Evolutionary conservation across 768 basidiomycete species (phyloP), one percentile per base, ranked within the genome.

Genomic region (Psilocybe tampanensis): DNA sequence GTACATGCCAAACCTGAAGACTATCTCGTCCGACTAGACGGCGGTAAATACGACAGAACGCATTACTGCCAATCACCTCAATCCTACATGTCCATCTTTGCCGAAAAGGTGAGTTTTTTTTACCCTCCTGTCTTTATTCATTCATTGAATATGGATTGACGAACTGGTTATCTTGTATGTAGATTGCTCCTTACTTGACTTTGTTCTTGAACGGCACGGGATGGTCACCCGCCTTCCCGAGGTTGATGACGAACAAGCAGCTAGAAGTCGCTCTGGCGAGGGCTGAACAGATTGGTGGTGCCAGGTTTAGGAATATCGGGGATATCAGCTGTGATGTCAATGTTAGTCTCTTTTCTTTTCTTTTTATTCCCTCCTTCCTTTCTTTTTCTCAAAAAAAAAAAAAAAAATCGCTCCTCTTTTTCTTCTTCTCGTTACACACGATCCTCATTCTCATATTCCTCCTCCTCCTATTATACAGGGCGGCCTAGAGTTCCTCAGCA

Each of bases 281-380:
- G 2, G 88, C 84, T 0, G 74, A 76, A 36, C 67, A 74, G 8
- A 63, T 88, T 1, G 82, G 83, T 7, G 78, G 74, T 2, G 82
- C 77, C 15, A 77, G 90, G 21, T 88, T 88, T 64, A 79, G 80
- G 8, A 88, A 84, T 52, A 81, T 97, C 21, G 92, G 91, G 1
- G 95, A 97, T 66, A 89, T 97, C 34, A 93, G 86, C 60, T 96
- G 94, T 66, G 95, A 97, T 66, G 77, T 93, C n/a, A 81, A 84
- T 67, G 90, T 88, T 52, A 18, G 76, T 60, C 47, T 11, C 15
- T 24, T 45, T 15, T 22, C 15, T 8, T 36, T 29, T 12, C 6
- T 17, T 36, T 26, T 17, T n/a, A n/a, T n/a, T 44, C 12, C 24
- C 41, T 17, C 23, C n/a, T n/a, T n/a, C n/a, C n/a, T n/a, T n/a